Conservation (phyloP, 1,139 yeast genomes). For the Geotrichum aggregatum region DNA sequence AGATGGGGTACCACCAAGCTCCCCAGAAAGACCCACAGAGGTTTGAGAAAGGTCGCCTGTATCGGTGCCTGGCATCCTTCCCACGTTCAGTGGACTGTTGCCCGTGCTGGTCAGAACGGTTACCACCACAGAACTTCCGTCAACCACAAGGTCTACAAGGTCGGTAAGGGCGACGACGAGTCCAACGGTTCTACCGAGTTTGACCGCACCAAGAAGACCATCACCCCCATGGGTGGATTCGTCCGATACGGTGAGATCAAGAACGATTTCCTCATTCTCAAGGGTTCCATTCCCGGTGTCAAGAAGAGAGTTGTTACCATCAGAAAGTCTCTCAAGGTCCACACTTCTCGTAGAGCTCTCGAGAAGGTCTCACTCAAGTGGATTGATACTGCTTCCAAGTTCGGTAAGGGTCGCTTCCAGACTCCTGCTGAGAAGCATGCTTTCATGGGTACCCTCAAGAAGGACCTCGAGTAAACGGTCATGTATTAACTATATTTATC, state of each 20-base stretch:
- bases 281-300: constrained; percentile 99
- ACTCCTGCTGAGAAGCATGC: constrained; percentile 99
- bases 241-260: constrained; percentile 98
- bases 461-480: constrained; percentile 52
- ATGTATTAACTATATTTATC: constrained; percentile 6
- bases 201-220: constrained; percentile 99
- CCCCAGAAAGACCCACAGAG: constrained; percentile 99
- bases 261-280: constrained; percentile 94
- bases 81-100: constrained; percentile 99
- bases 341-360: constrained; percentile 95
- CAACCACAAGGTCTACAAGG: constrained; percentile 99
- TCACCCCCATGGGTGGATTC: constrained; percentile 99
- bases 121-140: constrained; percentile 99
- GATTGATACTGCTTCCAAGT: constrained; percentile 99
- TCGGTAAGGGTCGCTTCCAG: constrained; percentile 99
- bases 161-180: constrained; percentile 95
- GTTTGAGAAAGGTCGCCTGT: constrained; percentile 99
- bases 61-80: constrained; percentile 99
- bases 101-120: constrained; percentile 99
- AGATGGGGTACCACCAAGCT: constrained; percentile 99
- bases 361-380: constrained; percentile 97
- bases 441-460: constrained; percentile 99
- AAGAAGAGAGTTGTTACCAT: constrained; percentile 98
- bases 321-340: constrained; percentile 97
- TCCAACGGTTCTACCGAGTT: constrained; percentile 92